Conservation (phyloP, 1,139 yeast species). For the Pichiaceae sp. region DNA sequence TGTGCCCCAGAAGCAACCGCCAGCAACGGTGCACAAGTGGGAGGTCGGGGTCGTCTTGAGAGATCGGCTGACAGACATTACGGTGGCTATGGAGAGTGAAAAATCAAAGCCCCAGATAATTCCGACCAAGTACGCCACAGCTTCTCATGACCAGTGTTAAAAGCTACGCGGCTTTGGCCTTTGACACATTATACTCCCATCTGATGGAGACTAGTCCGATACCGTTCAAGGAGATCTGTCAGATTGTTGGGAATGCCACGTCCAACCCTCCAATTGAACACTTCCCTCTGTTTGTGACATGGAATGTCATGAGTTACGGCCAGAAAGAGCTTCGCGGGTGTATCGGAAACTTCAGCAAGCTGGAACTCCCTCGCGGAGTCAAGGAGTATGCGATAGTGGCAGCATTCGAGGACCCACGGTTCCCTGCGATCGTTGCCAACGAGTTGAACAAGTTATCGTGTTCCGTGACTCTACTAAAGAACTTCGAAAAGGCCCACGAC, state of each 20-base stretch:
- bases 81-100: conserved; percentile 5
- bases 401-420: conserved; percentile 72
- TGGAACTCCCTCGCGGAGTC: conserved; percentile 48
- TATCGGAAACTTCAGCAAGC: conserved; percentile 70
- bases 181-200: conserved; percentile 29
- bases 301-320: conserved; percentile 41
- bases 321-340: conserved; percentile 67
- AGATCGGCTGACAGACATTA: conserved; percentile 25
- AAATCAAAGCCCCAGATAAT: not conserved
- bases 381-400: conserved; percentile 56
- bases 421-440: conserved; percentile 46
- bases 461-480: conserved; percentile 56
- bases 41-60: conserved; percentile 33
- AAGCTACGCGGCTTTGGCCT: conserved; percentile 30
- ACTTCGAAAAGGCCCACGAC: conserved; percentile 44
- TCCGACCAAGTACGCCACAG: not conserved
- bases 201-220: conserved; percentile 20
- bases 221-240: conserved; percentile 10
- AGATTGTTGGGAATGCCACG: conserved; percentile 5
- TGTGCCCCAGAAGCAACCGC: conserved; percentile 95
- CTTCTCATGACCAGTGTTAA: conserved; percentile 8
- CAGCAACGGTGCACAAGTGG: conserved; percentile 56
- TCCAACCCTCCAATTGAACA: conserved; percentile 9
- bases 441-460: conserved; percentile 52
- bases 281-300: conserved; percentile 77